Conservation (phyloP, 1,284 basidiomycete species). For the Apiotrichum montevideense region DNA sequence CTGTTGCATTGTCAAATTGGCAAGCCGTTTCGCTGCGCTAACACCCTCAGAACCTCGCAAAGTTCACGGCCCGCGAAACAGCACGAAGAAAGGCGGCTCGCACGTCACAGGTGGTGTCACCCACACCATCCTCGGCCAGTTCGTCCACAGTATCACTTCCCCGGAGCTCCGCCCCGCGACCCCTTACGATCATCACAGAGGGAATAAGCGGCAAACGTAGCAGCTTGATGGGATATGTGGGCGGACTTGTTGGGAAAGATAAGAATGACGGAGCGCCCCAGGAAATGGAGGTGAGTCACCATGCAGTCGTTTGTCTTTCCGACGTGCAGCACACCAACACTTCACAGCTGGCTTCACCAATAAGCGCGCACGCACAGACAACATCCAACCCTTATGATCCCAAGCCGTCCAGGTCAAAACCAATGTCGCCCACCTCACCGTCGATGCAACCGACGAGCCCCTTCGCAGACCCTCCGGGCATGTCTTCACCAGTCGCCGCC, state of each 20-base stretch:
- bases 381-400: conserved; percentile 28
- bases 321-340: not conserved
- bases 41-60: conserved; percentile 37
- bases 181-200: conserved; percentile 11
- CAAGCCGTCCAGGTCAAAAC: conserved; percentile 16
- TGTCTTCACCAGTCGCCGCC: not conserved
- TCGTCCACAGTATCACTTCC: conserved; percentile 17
- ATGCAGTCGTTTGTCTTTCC: not conserved
- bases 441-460: conserved; percentile 20
- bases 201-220: conserved; percentile 22
- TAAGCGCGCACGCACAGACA: not conserved
- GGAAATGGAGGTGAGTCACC: conserved; percentile 22
- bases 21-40: not conserved
- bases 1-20: too few relatives aligned
- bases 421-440: conserved; percentile 2
- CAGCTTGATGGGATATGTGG: conserved; percentile 22
- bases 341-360: not conserved
- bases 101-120: conserved; percentile 25
- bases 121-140: conserved; percentile 15
- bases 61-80: conserved; percentile 40
- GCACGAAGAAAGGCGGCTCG: conserved; percentile 39
- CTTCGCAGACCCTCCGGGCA: conserved; percentile 23
- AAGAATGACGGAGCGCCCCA: conserved; percentile 7
- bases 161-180: not conserved
- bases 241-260: conserved; percentile 22